Base-by-base conservation (phyloP, 768 basidiomycete species). In the Termitomyces heimii region DNA sequence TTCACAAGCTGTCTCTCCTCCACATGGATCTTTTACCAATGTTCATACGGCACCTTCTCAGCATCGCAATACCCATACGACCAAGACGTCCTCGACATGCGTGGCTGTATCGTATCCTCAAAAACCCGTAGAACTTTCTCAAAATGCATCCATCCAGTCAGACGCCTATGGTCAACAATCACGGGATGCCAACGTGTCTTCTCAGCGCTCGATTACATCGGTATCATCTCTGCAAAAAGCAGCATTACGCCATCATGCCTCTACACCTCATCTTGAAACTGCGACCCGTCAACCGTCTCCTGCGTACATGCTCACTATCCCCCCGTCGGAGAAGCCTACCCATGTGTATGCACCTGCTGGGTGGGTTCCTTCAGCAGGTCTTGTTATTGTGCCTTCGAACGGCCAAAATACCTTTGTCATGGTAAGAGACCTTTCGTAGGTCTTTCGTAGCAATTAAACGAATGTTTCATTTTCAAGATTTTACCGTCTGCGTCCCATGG, bases 331-430 rank as follows among this genome's bases (percentile, higher is more conserved):
- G 0, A 40, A 34, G 46, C 31, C 55, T 3, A 57, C 62, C 9
- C 55, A 58, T 18, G 48, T 63, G 14, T 60, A 60, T 29, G 46
- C 59, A 28, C 50, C 59, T 1, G 44, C 56, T 1, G 50, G 56
- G 8, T 49, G 47, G 46, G 56, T 39, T n/a, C 44, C 60, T 13
- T 49, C 61, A 5, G 40, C 50, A 1, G 62, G 62, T 4, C 20
- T 62, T 4, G 58, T 60, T 8, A 50, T 60, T 44, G n/a, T 63
- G 1, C 59, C 62, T 16, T 37, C 59, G 18, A 24, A 39, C 5
- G 52, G 43, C 14, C 49, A 52, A 13, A 26, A 32, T 7, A 42
- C 59, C 34, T 55, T 56, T 1, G 46, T 60, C 9, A 31, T 60
- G 29, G 61, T 62, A n/a, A 31, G 58, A 51, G 10, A 3, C 24